Evolutionary conservation across 768 basidiomycete species (phyloP).

Genomic region (Butyriboletus loyo): DNA sequence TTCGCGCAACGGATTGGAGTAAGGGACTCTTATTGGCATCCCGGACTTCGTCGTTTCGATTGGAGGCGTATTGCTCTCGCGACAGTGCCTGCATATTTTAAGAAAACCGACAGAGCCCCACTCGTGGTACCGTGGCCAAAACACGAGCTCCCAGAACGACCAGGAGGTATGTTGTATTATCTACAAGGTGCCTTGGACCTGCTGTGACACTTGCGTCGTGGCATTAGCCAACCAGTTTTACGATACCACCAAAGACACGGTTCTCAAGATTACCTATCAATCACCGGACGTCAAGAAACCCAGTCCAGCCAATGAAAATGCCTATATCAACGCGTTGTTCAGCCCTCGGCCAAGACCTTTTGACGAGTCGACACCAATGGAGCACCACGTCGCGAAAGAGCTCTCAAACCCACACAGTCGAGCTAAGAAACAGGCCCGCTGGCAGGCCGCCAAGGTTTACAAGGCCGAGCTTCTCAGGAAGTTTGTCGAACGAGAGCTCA

Average conservation of each 20-base stretch:
- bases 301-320: slow-evolving; percentile 45
- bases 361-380: slow-evolving; percentile 57
- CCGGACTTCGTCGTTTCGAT: slow-evolving; percentile 50
- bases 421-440: slow-evolving; percentile 77
- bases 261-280: slow-evolving; percentile 67
- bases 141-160: slow-evolving; percentile 38
- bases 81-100: slow-evolving; percentile 56
- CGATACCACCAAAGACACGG: slow-evolving; percentile 62
- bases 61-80: slow-evolving; percentile 73
- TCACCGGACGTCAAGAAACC: slow-evolving; percentile 47
- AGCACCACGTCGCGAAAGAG: slow-evolving; percentile 63
- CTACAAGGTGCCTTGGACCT: not conserved
- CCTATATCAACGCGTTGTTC: slow-evolving; percentile 54
- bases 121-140: slow-evolving; percentile 72
- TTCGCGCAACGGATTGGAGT: slow-evolving; percentile 73
- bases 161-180: slow-evolving; percentile 21
- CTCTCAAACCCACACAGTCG: slow-evolving; percentile 80
- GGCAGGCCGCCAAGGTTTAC: slow-evolving; percentile 54
- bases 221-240: slow-evolving; percentile 40
- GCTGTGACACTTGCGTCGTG: slow-evolving; percentile 5
- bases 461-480: slow-evolving; percentile 50
- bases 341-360: slow-evolving; percentile 42
- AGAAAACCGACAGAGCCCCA: slow-evolving; percentile 29
- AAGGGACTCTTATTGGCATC: slow-evolving; percentile 58
- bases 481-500: slow-evolving; percentile 52